These are phyloP conservation scores for Nelumbo lutea DNA, from an alignment of 164 flowering plant genomes.

Conservation along the genomic window DNA sequence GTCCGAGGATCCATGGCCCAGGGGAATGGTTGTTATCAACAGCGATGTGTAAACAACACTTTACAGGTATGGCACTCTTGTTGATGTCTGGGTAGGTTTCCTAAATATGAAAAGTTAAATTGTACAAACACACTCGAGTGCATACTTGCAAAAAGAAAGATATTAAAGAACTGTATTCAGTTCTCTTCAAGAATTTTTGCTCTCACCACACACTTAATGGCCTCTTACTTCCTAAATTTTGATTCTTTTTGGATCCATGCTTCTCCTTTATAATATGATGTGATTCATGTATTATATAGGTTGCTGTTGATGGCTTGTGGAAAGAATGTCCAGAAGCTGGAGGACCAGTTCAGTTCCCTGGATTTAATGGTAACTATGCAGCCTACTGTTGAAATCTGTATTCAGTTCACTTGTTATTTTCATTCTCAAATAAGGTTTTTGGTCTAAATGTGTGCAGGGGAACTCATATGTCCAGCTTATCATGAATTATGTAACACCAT, in stretches of 20 bases:
- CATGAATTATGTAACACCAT: conserved; percentile 70
- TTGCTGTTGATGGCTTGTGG: conserved; percentile 97
- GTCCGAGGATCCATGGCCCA: conserved; percentile 90
- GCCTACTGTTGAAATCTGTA: not conserved
- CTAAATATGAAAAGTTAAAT: not conserved
- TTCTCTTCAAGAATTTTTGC: not conserved
- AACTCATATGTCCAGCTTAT: conserved; percentile 81
- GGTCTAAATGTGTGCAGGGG: conserved; percentile 42
- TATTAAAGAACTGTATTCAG: not conserved
- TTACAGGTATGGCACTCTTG: conserved; percentile 55
- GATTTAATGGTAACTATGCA: conserved; percentile 69
- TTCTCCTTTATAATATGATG: not conserved
- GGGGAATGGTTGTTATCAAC: conserved; percentile 99
- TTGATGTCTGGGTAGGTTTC: not conserved
- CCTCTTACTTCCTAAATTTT: not conserved
- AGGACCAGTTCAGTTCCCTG: conserved; percentile 76
- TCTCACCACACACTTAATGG: too few species aligned
- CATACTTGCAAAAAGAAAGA: not conserved
- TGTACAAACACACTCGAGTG: not conserved
- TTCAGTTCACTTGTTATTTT: not conserved
- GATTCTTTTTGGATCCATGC: not conserved
- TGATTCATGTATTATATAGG: conserved; percentile 34
- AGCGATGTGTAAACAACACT: conserved; percentile 74
- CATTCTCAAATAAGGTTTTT: not conserved
- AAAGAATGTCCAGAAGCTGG: conserved; percentile 85